Conservation (phyloP, 192 early-diverging fungal genomes). For the Podochytrium sp. region DNA sequence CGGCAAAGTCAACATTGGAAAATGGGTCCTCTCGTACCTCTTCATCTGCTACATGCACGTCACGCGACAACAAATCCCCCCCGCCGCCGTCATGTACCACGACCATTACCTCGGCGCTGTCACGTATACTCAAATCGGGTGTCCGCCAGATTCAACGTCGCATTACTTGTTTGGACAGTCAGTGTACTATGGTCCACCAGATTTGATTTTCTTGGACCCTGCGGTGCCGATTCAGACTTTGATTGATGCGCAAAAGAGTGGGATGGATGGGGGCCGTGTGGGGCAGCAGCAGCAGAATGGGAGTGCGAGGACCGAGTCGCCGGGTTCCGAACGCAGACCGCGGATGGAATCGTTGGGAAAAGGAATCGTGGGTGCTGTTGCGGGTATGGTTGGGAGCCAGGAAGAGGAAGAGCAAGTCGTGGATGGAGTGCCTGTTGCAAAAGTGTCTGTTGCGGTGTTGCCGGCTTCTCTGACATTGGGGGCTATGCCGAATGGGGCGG, state of each 20-base stretch:
- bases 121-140: conserved; percentile 28
- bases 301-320: neutral
- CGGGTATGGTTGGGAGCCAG: neutral
- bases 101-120: conserved; percentile 32
- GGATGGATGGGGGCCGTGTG: neutral
- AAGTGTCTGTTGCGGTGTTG: too few relatives aligned
- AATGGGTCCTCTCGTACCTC: conserved; percentile 80
- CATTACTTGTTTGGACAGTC: conserved; percentile 28
- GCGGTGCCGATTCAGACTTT: neutral
- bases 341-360: neutral
- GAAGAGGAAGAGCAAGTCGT: neutral
- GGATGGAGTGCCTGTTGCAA: too few relatives aligned
- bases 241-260: too few relatives aligned
- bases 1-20: conserved; percentile 75
- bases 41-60: conserved; percentile 51
- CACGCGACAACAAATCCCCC: conserved; percentile 2
- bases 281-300: neutral
- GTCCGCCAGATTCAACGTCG: conserved; percentile 7
- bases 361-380: too few relatives aligned
- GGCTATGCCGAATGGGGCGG: neutral
- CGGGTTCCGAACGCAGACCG: neutral
- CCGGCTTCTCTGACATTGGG: too few relatives aligned
- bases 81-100: conserved; percentile 19
- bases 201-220: neutral
- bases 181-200: conserved; percentile 23